Conservation (phyloP, 169 alveolate genomes). For the Eimeria maxima region DNA sequence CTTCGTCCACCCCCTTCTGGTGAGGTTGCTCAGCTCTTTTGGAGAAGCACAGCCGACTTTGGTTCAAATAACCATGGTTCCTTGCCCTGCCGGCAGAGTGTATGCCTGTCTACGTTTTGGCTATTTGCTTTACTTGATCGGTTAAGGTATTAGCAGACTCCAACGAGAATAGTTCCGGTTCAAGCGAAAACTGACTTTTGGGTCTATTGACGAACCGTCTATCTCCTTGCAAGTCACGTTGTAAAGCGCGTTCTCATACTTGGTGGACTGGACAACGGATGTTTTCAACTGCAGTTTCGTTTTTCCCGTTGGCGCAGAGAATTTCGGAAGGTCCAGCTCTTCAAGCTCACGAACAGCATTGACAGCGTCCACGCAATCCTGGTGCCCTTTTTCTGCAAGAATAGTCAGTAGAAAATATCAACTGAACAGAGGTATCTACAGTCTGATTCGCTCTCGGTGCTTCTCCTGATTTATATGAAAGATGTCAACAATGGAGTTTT, state of each 20-base stretch:
- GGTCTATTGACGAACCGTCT: constrained; percentile 1
- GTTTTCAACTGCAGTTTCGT: no score
- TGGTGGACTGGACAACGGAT: not conserved
- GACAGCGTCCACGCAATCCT: constrained; percentile 41
- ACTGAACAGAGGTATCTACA: not conserved
- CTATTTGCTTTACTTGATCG: not conserved
- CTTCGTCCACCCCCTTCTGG: not conserved
- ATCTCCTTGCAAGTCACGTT: not conserved
- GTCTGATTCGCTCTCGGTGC: not conserved
- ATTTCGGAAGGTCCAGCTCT: constrained; percentile 9
- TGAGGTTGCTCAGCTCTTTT: not conserved
- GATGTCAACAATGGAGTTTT: not conserved
- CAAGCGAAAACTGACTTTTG: not conserved
- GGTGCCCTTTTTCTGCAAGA: not conserved
- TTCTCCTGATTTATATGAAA: not conserved
- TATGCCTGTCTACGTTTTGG: not conserved
- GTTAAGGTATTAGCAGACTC: not conserved
- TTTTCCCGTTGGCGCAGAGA: not conserved
- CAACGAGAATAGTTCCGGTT: not conserved
- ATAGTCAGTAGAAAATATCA: not conserved
- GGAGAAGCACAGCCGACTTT: not conserved
- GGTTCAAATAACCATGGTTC: not conserved
- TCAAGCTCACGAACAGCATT: constrained; percentile 24
- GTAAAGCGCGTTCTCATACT: constrained; percentile 1
- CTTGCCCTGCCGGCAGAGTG: not conserved